These are phyloP conservation scores for Camelina sativa DNA, from an alignment of 345 rosid genomes.

Conservation along the genomic window DNA sequence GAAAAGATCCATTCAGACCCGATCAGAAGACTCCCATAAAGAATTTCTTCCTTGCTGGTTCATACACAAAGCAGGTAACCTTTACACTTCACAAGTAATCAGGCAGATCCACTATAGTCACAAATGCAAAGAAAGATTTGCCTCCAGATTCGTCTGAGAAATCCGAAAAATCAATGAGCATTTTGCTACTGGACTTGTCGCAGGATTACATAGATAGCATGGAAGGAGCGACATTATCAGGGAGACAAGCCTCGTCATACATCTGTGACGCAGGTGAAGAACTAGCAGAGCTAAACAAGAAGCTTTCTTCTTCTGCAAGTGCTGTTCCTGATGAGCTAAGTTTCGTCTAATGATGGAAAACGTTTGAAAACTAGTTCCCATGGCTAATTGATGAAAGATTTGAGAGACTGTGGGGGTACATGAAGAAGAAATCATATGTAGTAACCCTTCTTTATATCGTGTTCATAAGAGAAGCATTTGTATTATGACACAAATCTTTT, in stretches of 20 bases:
- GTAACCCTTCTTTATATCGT: slow-evolving; percentile 12
- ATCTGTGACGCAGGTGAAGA: slow-evolving; percentile 87
- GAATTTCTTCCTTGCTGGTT: slow-evolving; percentile 95
- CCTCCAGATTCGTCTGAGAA: background rate
- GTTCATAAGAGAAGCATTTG: slow-evolving; percentile 26
- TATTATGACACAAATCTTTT: slow-evolving; percentile 4
- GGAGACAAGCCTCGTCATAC: slow-evolving; percentile 91
- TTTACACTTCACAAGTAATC: background rate
- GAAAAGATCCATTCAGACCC: slow-evolving; percentile 96
- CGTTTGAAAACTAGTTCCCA: slow-evolving; percentile 8
- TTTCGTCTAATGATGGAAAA: slow-evolving; percentile 50
- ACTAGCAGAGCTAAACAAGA: slow-evolving; percentile 68
- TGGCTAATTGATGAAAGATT: slow-evolving; percentile 8
- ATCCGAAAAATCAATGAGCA: background rate
- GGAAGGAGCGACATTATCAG: slow-evolving; percentile 97
- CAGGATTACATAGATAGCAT: slow-evolving; percentile 99
- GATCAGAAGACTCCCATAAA: slow-evolving; percentile 92
- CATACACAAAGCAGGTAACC: slow-evolving; percentile 91
- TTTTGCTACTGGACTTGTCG: slow-evolving; percentile 12
- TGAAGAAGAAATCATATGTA: slow-evolving; percentile 12
- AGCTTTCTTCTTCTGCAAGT: slow-evolving; percentile 51
- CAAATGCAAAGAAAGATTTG: slow-evolving; percentile 12
- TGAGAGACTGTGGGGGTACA: slow-evolving; percentile 7
- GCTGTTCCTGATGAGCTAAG: slow-evolving; percentile 67
- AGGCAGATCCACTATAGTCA: background rate